Conservation (phyloP, 2,329 filamentous ascomycete species). For the Didymella glomerata region DNA sequence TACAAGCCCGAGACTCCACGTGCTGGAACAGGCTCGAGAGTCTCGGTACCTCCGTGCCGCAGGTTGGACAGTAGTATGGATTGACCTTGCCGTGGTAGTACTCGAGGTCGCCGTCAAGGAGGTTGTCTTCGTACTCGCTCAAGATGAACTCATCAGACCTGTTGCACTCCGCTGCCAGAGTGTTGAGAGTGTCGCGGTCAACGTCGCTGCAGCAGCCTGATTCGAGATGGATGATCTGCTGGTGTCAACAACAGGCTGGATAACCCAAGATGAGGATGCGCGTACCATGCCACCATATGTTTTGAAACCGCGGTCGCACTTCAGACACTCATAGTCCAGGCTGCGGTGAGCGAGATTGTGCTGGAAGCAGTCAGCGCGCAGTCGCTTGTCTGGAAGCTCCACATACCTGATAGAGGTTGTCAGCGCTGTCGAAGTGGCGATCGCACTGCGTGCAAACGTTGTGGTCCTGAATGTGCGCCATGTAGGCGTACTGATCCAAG, state of each 20-base stretch:
- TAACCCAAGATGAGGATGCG: too few relatives aligned
- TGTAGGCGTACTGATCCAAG: neutral
- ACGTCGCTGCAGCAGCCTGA: neutral
- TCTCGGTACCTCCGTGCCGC: neutral
- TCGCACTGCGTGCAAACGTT: neutral
- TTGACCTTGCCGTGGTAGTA: neutral
- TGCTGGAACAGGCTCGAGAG: neutral
- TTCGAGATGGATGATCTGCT: neutral
- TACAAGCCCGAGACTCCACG: neutral
- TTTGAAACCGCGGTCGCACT: neutral
- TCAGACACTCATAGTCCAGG: neutral
- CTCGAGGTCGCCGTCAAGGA: neutral
- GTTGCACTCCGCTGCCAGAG: neutral
- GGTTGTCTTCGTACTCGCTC: neutral
- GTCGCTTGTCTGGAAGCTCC: neutral
- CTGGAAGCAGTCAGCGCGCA: neutral
- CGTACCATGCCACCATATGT: neutral
- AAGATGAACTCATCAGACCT: neutral
- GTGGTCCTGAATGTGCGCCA: neutral
- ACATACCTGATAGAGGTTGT: neutral
- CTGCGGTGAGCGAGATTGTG: neutral
- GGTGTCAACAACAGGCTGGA: neutral
- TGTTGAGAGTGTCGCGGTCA: neutral
- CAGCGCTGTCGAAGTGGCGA: neutral
- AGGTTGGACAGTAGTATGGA: neutral